Base-by-base conservation (phyloP, 129 eudicot species). In the Saussurea involucrata region DNA sequence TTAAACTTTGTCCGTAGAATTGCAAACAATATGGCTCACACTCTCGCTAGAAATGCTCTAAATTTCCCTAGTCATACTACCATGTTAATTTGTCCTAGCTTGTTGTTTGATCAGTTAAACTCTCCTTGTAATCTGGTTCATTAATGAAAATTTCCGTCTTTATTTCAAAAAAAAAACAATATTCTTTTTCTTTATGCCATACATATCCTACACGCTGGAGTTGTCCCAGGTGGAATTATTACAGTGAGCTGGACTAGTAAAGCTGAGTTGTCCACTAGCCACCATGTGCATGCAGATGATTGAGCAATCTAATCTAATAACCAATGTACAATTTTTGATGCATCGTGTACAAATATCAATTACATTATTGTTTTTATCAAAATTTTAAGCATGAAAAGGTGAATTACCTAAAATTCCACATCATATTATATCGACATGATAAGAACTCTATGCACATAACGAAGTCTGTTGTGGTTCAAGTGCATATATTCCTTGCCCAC, bases 261-360 rank as follows among this genome's bases (percentile, higher is more conserved):
- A 61, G 66, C 77, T 75, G 69, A 81, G 81, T 60, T 81, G 85
- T 60, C 73, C 81, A 68, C 72, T 69, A 61, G 81, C 76, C 68
- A 68, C 73, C 63, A 82, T 70, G 80, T 81, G 84, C 57, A 37
- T 74, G 66, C 57, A 27, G 75, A 74, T 74, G 37, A 68, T 68
- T 61, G 33, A 24, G 2, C 21, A 66, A 32, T 73, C 46, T 60
- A 77, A 18, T 66, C 31, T 11, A 25, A 33, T 68, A 73, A 58
- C 20, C 3, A 71, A 37, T 4, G 33, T 24, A 1, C 34, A 55
- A 58, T 27, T 68, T 17, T 44, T 1, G 13, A 46, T 31, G 74
- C 73, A 76, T 13, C 8, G 33, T 67, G 22, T 49, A 77, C 49
- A 32, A 68, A 18, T 37, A 44, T 66, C 46, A 21, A 63, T 29